Evolutionary conservation across 1,139 yeast species (phyloP), one percentile per base, ranked within the genome.

Genomic region (Sugiyamaella sp.): DNA sequence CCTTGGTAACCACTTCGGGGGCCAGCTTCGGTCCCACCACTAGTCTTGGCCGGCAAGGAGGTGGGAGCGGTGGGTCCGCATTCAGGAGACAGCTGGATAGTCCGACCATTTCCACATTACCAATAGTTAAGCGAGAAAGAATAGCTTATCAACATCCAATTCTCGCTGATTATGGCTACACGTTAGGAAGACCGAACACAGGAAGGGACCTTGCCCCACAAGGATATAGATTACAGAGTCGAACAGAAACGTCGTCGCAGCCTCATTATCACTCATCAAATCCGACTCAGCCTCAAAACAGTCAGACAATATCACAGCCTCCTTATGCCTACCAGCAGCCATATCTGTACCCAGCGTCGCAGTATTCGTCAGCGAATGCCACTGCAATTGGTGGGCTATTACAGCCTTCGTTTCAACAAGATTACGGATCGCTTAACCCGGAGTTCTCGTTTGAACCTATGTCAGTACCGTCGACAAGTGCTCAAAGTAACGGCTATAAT

Each of bases 261-360:
- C 29, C 39, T 8, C 50, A 51, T 9, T 42, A 24, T 20, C 46
- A 44, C 12, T 49, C 52, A 16, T 56, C 46, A 25, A 51, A 40
- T 29, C 56, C 35, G 10, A 6, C 4, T 29, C 35, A 6, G n/a
- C 14, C 35, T 29, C 35, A 29, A 29, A 12, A 29, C 14, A 29
- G 14, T 14, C 35, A 29, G 35, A 14, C 35, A 4, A 12, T 12
- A n/a, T 29, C 8, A 29, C 14, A 29, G 35, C 14, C 35, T 10
- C 8, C n/a, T n/a, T 12, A 29, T 29, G 35, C 14, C 14, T 29
- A 29, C 35, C 51, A 47, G 14, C 58, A 53, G 22, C 52, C 38
- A 21, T 40, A 46, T 25, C 35, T 14, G 25, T 37, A 24, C 12
- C 42, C 35, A 24, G 33, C 29, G 10, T 21, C 35, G 5, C 44